Conservation (phyloP, 208 protist genomes). For the Angomonas desouzai region DNA sequence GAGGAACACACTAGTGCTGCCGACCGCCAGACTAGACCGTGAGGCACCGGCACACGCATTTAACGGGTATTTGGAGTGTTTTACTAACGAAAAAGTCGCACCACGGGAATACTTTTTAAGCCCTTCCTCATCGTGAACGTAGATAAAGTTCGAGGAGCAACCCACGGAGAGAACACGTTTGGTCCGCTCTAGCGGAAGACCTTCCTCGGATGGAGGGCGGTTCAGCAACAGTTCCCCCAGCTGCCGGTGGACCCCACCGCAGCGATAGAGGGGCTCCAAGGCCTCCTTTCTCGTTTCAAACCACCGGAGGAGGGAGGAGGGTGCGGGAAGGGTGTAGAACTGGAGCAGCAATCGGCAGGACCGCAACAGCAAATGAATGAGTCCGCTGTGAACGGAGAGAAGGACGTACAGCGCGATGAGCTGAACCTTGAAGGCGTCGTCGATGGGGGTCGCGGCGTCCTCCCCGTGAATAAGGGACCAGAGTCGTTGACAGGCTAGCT, state of each 20-base stretch:
- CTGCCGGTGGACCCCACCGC: background rate
- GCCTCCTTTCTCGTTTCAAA: constrained; percentile 31
- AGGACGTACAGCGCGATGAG: constrained; percentile 69
- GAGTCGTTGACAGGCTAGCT: constrained; percentile 14
- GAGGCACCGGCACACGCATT: constrained; percentile 39
- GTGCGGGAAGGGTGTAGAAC: constrained; percentile 25
- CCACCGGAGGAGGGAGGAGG: constrained; percentile 40
- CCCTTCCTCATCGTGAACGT: constrained; percentile 59
- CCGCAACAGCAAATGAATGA: constrained; percentile 67
- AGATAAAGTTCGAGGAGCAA: constrained; percentile 49
- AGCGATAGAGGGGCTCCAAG: constrained; percentile 28
- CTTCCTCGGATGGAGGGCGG: background rate
- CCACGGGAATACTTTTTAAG: constrained; percentile 32
- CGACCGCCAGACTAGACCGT: constrained; percentile 65
- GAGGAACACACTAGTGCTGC: constrained; percentile 46
- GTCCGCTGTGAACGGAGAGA: constrained; percentile 67
- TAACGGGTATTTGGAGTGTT: constrained; percentile 47
- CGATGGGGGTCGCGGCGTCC: background rate
- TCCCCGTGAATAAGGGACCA: background rate
- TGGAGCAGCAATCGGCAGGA: constrained; percentile 60
- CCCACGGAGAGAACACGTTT: constrained; percentile 48
- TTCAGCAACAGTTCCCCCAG: background rate
- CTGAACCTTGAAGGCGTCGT: background rate
- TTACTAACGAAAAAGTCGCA: constrained; percentile 32
- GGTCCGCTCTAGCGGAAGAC: background rate